Base-by-base conservation (phyloP, 1,139 yeast genomes). In the Kodamaea ohmeri region DNA sequence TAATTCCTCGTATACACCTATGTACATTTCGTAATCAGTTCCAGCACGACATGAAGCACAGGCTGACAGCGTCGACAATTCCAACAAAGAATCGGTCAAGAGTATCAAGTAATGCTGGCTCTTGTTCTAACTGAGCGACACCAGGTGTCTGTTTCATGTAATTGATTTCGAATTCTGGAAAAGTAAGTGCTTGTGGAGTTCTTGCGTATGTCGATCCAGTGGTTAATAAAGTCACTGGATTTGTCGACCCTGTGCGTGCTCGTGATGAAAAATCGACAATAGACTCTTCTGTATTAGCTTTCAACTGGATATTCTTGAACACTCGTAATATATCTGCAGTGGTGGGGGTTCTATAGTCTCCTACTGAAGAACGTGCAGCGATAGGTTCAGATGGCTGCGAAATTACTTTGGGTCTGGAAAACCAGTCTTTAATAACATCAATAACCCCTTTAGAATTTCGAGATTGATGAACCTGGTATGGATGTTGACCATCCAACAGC, bases 401-500 rank as follows among this genome's bases (percentile, higher is more conserved):
- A 17, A 13, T 4, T 17, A 25, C 3, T 27, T 27, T 20, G 11
- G 32, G 28, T 27, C 22, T 18, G 11, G 35, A 26, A 18, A 38
- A 35, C 41, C 41, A 38, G 12, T 31, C 33, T 9, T 29, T 31
- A 12, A 38, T 29, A 9, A 17, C 15, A 15, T 16, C 19, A 4
- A 20, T 7, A 4, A 31, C 19, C 5, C 34, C 34, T 21, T 21
- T 31, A 3, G 26, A 14, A 4, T 12, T 20, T 11, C 18, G 19
- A 12, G 25, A 7, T 3, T 22, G 11, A 6, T 31, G 18, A 28
- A 18, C 4, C 18, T 67, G 70, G 40, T 52, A 73, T 0, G 77
- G 75, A 44, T 74, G 79, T 3, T 40, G 49, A 0, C 73, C 77
- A 26, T 52, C 51, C 31, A 72, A 44, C 0, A 64, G 48, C 6